Conservation (phyloP, 306 rosid species). For the Begonia fuchsioides region DNA sequence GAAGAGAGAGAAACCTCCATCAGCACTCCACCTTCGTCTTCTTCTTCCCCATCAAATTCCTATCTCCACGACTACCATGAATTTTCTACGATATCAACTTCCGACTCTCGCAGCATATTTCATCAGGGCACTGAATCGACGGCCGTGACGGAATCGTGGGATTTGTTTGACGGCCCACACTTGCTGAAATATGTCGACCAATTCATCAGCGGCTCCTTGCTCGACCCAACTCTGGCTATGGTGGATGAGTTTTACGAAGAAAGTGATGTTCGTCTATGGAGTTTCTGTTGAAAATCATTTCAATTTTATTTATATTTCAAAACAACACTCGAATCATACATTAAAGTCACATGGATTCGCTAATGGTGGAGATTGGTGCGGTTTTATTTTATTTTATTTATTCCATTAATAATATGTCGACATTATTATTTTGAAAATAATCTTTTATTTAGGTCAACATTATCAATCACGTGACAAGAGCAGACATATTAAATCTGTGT, state of each 20-base stretch:
- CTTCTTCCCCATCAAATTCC: conserved; percentile 39
- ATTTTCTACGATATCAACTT: too few species aligned
- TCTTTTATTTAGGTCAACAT: background rate
- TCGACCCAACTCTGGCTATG: conserved; percentile 31
- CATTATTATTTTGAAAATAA: background rate
- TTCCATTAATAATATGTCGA: too few species aligned
- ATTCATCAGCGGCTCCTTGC: conserved; percentile 35
- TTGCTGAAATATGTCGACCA: conserved; percentile 55
- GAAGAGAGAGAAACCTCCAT: background rate
- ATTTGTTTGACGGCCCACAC: conserved; percentile 28
- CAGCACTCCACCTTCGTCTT: conserved; percentile 8
- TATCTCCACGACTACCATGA: conserved; percentile 18
- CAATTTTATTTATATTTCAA: too few species aligned
- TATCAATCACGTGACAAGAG: too few species aligned
- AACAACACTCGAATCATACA: background rate
- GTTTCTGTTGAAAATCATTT: conserved; percentile 42
- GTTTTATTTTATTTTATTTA: too few species aligned
- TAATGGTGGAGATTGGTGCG: too few species aligned
- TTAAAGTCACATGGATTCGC: too few species aligned
- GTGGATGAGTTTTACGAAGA: conserved; percentile 58
- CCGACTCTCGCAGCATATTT: conserved; percentile 1
- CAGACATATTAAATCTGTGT: too few species aligned
- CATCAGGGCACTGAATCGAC: conserved; percentile 14
- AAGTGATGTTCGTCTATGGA: conserved; percentile 71
- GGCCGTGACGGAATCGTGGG: conserved; percentile 48